Base-by-base conservation (phyloP, 2,329 filamentous ascomycete genomes). In the Lojkania enalia region DNA sequence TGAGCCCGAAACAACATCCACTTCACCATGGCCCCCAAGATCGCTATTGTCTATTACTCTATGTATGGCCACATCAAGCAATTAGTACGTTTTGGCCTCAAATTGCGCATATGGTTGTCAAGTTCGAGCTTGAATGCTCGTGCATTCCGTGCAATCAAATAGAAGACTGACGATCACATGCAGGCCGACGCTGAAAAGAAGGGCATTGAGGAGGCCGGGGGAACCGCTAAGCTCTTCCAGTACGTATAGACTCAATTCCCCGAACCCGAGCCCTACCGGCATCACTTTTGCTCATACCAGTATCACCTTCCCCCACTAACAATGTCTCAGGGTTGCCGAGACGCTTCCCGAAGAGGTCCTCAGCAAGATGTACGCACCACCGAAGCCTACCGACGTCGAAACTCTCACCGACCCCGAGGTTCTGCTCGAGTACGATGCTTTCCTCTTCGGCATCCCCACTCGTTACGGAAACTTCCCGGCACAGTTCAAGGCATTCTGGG, bases 381-480 rank as follows among this genome's bases (percentile, higher is more conserved):
- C 84, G 57, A 95, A 96, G 78, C 71, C 80, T 62, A 69, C 79
- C 54, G 77, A 82, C 66, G 76, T 94, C 69, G 80, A 64, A 14
- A 57, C 84, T 46, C 71, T 89, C 58, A 77, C 85, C 48, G 75
- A 79, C 60, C 78, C 81, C 38, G 69, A 79, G 11, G 76, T 71
- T 21, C 84, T 96, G 32, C 82, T 85, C 65, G 54, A 77, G 41
- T 97, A 95, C 76, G 91, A 97, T 66, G 94, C 78, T 57, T 85
- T 96, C 77, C 85, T 99, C 54, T 81, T 97, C 63, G 94, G 94
- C 57, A 94, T 97, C 71, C 94, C 94, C 48, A 99, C 94, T 39
- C 84, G 94, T 58, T 99, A 89, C 77, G 94, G 94, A 63, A 97
- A 95, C 83, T 96, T 96, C 81, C 91, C 92, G 37, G 88, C 86